Percentiles rank a stretch among this genome's conserved stretches.
Evolutionary conservation across 169 alveolate species (phyloP).

Genomic region (Plasmodium sp.): DNA sequence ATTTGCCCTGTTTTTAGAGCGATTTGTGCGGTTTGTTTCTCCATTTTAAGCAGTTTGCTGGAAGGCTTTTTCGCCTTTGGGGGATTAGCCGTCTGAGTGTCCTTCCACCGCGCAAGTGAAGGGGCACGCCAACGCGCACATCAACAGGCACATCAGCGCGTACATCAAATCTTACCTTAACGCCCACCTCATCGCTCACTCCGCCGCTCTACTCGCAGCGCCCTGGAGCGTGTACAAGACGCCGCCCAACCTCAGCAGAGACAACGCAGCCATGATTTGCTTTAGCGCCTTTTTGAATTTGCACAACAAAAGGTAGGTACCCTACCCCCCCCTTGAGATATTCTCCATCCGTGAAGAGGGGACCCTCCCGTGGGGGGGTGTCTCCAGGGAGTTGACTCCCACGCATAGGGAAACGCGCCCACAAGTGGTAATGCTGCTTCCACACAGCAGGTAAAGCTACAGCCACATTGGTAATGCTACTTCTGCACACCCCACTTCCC

Average conservation of each 20-base stretch:
- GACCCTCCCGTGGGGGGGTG: not conserved
- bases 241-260: constrained; percentile 62
- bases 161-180: too few species aligned
- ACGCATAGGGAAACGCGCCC: not conserved
- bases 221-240: constrained; percentile 58
- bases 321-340: not conserved
- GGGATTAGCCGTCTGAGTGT: not conserved
- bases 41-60: not conserved
- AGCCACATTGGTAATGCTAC: not conserved
- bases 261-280: constrained; percentile 63
- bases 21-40: not conserved
- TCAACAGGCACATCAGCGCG: too few species aligned
- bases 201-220: not conserved
- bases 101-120: not conserved
- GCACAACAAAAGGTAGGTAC: constrained; percentile 34
- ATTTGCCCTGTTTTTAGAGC: not conserved
- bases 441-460: too few species aligned
- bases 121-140: not conserved
- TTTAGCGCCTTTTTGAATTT: constrained; percentile 44
- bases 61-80: not conserved
- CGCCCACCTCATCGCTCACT: not conserved
- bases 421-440: not conserved
- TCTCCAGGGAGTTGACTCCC: not conserved
- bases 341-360: not conserved
- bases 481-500: not conserved